Evolutionary conservation across 2,329 filamentous ascomycete species (phyloP), one percentile per base, ranked within the genome.

Genomic region (Pestalotiopsis sp.): DNA sequence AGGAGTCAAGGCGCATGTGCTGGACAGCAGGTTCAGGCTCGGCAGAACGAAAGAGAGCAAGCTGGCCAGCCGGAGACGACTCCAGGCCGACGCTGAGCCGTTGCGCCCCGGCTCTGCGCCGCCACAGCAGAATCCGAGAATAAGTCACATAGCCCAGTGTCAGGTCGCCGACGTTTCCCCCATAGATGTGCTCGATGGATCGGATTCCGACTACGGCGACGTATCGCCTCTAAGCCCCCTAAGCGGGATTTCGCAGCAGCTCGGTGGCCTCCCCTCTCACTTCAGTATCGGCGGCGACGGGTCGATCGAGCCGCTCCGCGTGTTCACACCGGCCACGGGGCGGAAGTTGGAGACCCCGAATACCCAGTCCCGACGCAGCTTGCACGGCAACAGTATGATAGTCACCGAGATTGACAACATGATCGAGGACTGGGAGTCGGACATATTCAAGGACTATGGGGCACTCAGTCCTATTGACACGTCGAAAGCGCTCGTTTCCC

Each of bases 371-470:
- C 12, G 36, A 12, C 57, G 57, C 57, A 41, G 59, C 36, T 17
- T 23, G n/a, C 59, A 14, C 11, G 23, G n/a, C 31, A 36, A 62
- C 36, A 27, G 61, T 14, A 17, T 45, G 13, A 45, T 64, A 17
- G 25, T 40, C 11, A 62, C n/a, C 13, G 27, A 62, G 59, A 52
- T 64, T 11, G 49, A 52, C 38, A 14, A 4, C 38, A 40, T 20
- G 61, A 36, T 64, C 4, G 61, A 49, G 41, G 61, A 64, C 61
- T 64, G 61, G 61, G 61, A 64, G 40, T n/a, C 61, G 17, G 61
- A 64, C 11, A 45, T 64, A 6, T 52, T 64, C 40, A 64, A 64
- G 40, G 61, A 64, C 4, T 64, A 64, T 4, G 61, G 61, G 38
- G 61, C 61, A 13, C 20, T 49, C 1, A 64, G 36, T 23, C 61